Conservation (phyloP, 73 alveolate genomes). For the Paramecium tetraurelia region DNA sequence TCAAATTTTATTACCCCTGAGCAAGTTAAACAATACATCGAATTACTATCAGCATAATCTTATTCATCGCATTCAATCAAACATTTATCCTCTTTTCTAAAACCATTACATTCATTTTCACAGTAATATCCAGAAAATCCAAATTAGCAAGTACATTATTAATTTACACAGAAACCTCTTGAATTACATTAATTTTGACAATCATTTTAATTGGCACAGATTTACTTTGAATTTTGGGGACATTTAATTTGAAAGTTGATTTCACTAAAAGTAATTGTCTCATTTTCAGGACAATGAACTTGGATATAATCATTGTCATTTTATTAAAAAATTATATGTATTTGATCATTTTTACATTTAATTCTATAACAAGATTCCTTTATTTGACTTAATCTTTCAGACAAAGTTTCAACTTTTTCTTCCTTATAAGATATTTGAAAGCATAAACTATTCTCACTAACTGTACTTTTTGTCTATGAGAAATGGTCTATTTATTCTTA, state of each 20-base stretch:
- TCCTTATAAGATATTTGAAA: neutral
- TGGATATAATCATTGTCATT: neutral
- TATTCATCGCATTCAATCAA: neutral
- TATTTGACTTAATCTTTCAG: neutral
- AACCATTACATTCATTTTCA: neutral
- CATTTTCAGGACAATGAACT: neutral
- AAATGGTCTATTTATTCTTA: neutral
- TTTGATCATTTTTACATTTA: neutral
- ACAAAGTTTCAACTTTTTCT: neutral
- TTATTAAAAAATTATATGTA: neutral
- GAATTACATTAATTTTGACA: neutral
- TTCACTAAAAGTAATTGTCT: neutral
- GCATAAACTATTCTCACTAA: neutral
- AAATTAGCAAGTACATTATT: neutral
- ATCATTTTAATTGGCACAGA: neutral
- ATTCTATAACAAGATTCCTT: neutral
- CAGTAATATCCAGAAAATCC: slow-evolving; percentile 1
- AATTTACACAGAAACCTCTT: neutral
- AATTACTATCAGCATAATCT: neutral
- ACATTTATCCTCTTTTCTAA: neutral
- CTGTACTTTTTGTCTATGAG: neutral
- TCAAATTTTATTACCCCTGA: neutral
- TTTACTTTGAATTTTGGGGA: neutral
- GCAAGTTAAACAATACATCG: neutral
- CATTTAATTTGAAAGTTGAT: neutral